Evolutionary conservation across 1,284 basidiomycete species (phyloP), one percentile per base, ranked within the genome.

Genomic region (Austroboletus niveus): DNA sequence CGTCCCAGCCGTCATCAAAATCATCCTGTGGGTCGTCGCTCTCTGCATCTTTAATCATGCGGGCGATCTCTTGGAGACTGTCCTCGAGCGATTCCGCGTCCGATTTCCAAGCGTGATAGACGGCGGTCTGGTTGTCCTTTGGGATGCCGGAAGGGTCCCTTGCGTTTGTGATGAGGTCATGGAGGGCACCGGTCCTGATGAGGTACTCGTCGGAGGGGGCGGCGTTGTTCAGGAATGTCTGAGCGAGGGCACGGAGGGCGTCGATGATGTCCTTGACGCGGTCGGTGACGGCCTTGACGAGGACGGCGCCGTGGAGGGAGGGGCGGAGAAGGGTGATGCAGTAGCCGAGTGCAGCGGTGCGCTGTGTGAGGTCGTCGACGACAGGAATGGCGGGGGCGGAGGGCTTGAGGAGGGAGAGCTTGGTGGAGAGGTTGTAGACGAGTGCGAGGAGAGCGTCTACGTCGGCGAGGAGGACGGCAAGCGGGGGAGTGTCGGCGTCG

Each of bases 351-450:
- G 80, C 77, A 5, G 80, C 71, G 45, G 80, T 64, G 51, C 83
- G 76, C 20, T 72, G 70, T 3, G 75, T 69, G 45, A 88, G 73
- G 51, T 89, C 86, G 51, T 74, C 78, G 46, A 87, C 72, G 17
- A 85, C 77, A 2, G 74, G 61, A 5, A 82, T 59, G 5, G 83
- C 73, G 0, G 84, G 84, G 2, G 73, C 73, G 1, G 80, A 69
- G 3, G 87, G 83, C 31, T 85, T 86, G 39, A 89, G 74, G 0
- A 91, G 75, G 1, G 87, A 73, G 32, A 88, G 64, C 62, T 86
- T 90, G 10, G 85, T 89, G 1, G 79, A 72, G 22, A 78, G 70
- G 9, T 73, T 71, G 65, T 87, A 76, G n/a, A 89, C 62, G 51
- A 89, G 72, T 4, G 81, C 74, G 32, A 89, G 73, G 30, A 89